Percentiles rank a stretch among this genome's conserved stretches.
Evolutionary conservation across 306 rosid genomes (phyloP).

Genomic region (Rubus parviflorus): DNA sequence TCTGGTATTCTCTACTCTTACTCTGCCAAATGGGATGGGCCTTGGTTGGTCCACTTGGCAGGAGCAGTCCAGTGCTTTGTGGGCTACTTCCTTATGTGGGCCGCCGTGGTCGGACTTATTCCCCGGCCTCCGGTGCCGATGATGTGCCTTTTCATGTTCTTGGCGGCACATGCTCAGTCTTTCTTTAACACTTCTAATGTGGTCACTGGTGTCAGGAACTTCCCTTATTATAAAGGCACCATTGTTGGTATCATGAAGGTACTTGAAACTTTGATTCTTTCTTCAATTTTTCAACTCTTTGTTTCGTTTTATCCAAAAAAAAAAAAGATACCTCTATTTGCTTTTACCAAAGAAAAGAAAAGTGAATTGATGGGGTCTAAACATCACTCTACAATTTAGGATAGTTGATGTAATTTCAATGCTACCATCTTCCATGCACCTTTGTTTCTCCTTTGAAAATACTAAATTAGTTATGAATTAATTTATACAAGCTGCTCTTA

Average conservation of each 20-base stretch:
- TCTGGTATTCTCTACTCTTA: slow-evolving; percentile 30
- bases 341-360: too few species aligned
- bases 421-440: too few species aligned
- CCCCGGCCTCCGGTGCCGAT: slow-evolving; percentile 20
- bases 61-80: slow-evolving; percentile 28
- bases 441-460: too few species aligned
- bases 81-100: slow-evolving; percentile 32
- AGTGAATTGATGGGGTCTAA: too few species aligned
- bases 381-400: too few species aligned
- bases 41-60: slow-evolving; percentile 17
- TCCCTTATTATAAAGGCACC: slow-evolving; percentile 29
- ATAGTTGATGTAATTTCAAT: too few species aligned
- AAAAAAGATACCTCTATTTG: too few species aligned
- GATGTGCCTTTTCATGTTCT: slow-evolving; percentile 25
- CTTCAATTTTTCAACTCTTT: not conserved
- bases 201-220: slow-evolving; percentile 34
- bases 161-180: slow-evolving; percentile 29
- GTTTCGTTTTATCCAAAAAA: not conserved
- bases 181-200: slow-evolving; percentile 31
- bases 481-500: not conserved
- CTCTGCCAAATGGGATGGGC: not conserved
- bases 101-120: slow-evolving; percentile 24
- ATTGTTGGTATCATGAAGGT: slow-evolving; percentile 36
- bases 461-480: too few species aligned
- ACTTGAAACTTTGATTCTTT: not conserved